phyloP scores from a whole-genome alignment of 805 yeast genomes.

The Teunomyces pallodes region DNA sequence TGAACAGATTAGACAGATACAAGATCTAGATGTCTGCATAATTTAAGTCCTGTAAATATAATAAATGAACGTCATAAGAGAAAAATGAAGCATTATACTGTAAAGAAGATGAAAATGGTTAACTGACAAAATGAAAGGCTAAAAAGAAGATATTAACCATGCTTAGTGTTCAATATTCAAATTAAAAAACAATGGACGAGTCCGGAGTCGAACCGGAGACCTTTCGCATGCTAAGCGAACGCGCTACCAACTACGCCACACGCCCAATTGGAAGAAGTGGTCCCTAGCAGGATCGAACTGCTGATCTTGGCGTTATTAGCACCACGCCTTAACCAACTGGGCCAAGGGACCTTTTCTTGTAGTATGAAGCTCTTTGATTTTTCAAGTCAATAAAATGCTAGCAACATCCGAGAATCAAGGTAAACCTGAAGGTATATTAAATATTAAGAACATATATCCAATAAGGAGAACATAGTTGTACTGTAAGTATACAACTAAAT shows the following conservation, averaged over 20 bases:
- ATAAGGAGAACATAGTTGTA: too few relatives aligned
- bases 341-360: slow-evolving; percentile 47
- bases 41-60: background rate
- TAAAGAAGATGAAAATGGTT: background rate
- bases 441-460: too few relatives aligned
- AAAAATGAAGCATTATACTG: background rate
- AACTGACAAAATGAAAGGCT: background rate
- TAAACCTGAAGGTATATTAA: background rate
- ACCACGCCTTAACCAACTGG: slow-evolving; percentile 62
- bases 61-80: background rate
- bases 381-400: background rate
- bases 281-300: slow-evolving; percentile 44
- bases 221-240: slow-evolving; percentile 67
- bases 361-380: background rate
- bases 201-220: slow-evolving; percentile 78
- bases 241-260: slow-evolving; percentile 86
- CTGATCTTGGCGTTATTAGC: slow-evolving; percentile 54
- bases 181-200: slow-evolving; percentile 54
- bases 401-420: background rate
- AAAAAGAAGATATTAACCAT: background rate
- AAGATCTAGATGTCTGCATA: slow-evolving; percentile 10
- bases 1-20: slow-evolving; percentile 71
- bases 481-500: too few relatives aligned
- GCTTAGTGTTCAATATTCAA: too few relatives aligned
- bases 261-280: slow-evolving; percentile 43